phyloP scores from a whole-genome alignment of 2,329 filamentous ascomycete genomes.

The Penicillium sclerotigenum region DNA sequence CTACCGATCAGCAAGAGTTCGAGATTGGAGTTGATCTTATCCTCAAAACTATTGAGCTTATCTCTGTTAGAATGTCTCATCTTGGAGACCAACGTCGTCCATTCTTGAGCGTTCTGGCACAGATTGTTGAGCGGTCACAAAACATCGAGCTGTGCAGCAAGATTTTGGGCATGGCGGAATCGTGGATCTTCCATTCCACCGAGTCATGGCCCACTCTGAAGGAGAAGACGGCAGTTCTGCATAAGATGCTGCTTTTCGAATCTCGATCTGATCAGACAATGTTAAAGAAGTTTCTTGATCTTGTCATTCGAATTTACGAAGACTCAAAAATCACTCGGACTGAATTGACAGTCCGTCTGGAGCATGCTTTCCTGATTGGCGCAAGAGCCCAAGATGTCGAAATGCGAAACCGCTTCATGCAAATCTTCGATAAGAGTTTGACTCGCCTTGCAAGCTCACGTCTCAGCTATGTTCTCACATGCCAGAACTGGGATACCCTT shows the following conservation, averaged over 20 bases:
- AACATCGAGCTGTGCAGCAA: constrained; percentile 85
- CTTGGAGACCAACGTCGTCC: constrained; percentile 87
- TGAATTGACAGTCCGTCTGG: constrained; percentile 92
- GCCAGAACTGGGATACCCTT: constrained; percentile 96
- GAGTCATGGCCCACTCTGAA: constrained; percentile 97
- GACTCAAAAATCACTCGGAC: constrained; percentile 93
- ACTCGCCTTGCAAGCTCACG: constrained; percentile 89
- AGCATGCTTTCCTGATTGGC: constrained; percentile 96
- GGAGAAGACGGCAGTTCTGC: constrained; percentile 97
- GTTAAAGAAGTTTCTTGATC: constrained; percentile 86
- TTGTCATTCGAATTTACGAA: constrained; percentile 97
- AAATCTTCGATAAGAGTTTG: constrained; percentile 90
- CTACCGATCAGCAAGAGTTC: constrained; percentile 65
- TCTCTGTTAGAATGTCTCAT: constrained; percentile 86
- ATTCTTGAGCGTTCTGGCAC: constrained; percentile 91
- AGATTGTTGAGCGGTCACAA: constrained; percentile 90
- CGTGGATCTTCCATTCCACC: constrained; percentile 92
- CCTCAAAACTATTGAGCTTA: constrained; percentile 91
- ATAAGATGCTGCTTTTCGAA: constrained; percentile 98
- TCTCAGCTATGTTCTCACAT: constrained; percentile 80
- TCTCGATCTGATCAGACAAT: constrained; percentile 76
- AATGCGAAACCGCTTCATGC: constrained; percentile 95
- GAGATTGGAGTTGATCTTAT: constrained; percentile 89
- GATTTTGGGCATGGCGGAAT: constrained; percentile 88
- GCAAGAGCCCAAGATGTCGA: constrained; percentile 89